A percentile compares a stretch with the other conserved stretches of the same genome.
phyloP scores from a whole-genome alignment of 441 rosid genomes.

The Corymbia citriodora region DNA sequence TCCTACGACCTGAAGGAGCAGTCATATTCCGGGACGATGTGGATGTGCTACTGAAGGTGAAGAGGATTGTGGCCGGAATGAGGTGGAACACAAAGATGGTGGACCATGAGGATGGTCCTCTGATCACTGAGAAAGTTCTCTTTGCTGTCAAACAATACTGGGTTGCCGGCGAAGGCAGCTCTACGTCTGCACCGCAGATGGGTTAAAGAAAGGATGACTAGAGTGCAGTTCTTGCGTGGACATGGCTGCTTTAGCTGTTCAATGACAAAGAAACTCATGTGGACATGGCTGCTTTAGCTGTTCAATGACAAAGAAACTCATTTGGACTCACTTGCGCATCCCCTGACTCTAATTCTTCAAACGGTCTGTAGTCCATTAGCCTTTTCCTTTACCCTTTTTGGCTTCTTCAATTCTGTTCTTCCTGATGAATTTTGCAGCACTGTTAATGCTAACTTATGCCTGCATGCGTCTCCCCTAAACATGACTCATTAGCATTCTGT shows the following conservation, averaged over 20 bases:
- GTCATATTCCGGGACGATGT: slow-evolving; percentile 27
- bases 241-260: neutral
- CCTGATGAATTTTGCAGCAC: neutral
- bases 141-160: slow-evolving; percentile 27
- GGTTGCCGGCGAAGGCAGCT: slow-evolving; percentile 21
- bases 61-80: slow-evolving; percentile 26
- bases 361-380: neutral
- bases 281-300: neutral
- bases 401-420: neutral
- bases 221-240: neutral
- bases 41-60: slow-evolving; percentile 18
- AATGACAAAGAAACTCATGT: neutral
- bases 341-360: neutral
- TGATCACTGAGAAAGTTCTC: slow-evolving; percentile 25
- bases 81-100: slow-evolving; percentile 34
- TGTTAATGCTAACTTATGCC: neutral
- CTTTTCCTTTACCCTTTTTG: neutral
- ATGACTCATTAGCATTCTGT: neutral
- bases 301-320: neutral
- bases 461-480: neutral
- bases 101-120: slow-evolving; percentile 45
- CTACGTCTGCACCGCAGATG: slow-evolving; percentile 7
- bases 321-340: neutral
- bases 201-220: neutral
- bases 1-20: slow-evolving; percentile 36